Evolutionary conservation across 2,329 filamentous ascomycete species (phyloP).

Genomic region (Talaromyces verruculosus): DNA sequence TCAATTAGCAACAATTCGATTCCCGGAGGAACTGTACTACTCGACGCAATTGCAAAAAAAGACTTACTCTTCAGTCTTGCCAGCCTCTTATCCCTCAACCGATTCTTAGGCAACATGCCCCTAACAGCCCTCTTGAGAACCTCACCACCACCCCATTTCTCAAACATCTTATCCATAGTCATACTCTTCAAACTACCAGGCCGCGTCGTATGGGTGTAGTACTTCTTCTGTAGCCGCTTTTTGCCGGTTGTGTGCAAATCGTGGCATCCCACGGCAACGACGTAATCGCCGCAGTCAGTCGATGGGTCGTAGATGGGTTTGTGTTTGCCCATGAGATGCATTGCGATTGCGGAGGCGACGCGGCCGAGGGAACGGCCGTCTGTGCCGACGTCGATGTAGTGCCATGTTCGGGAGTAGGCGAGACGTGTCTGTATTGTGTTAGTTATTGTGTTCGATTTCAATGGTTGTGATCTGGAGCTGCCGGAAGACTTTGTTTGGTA

Average conservation of each 20-base stretch:
- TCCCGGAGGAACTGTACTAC: too few relatives aligned
- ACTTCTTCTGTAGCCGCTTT: constrained; percentile 91
- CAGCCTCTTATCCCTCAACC: constrained; percentile 81
- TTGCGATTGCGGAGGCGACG: constrained; percentile 81
- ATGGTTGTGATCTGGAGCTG: not conserved
- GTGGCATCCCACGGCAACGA: constrained; percentile 87
- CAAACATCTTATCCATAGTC: constrained; percentile 93
- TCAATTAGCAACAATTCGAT: not conserved
- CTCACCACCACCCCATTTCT: constrained; percentile 90
- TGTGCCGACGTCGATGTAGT: constrained; percentile 74
- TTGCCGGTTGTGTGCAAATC: constrained; percentile 85
- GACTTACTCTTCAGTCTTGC: constrained; percentile 73
- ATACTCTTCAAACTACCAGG: constrained; percentile 84
- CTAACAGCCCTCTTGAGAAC: constrained; percentile 87
- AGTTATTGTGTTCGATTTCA: not conserved
- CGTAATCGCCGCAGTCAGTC: constrained; percentile 98
- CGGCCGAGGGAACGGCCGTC: constrained; percentile 80
- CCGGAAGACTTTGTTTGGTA: not conserved
- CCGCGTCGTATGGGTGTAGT: constrained; percentile 90
- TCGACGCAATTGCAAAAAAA: not conserved
- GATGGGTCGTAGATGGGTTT: constrained; percentile 97
- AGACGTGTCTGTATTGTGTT: constrained; percentile 70
- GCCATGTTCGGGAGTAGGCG: constrained; percentile 95
- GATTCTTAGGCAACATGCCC: constrained; percentile 97
- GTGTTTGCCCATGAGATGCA: constrained; percentile 95